A percentile compares a stretch with the other conserved stretches of the same genome.
Conservation (phyloP, 768 basidiomycete species). For the Termitomyces sp. region DNA sequence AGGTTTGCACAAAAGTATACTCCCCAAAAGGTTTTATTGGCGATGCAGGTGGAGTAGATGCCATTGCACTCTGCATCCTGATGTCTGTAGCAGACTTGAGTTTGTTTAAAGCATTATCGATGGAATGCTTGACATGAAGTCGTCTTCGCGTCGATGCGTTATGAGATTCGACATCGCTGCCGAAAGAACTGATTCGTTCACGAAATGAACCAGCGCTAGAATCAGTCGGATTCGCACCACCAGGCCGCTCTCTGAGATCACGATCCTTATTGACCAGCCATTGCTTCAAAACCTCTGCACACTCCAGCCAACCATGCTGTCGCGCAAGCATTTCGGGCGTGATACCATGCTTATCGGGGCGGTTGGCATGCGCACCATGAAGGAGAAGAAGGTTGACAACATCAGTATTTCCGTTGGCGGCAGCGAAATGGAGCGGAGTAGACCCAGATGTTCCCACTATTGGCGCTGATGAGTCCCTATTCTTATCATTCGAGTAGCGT, state of each 20-base stretch:
- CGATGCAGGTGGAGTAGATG: constrained; percentile 36
- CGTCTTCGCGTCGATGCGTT: constrained; percentile 34
- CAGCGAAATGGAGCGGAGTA: constrained; percentile 95
- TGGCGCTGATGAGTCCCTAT: constrained; percentile 57
- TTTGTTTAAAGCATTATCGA: constrained; percentile 65
- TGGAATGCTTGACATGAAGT: constrained; percentile 70
- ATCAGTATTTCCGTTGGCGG: constrained; percentile 84
- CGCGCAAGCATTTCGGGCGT: constrained; percentile 82
- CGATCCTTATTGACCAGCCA: constrained; percentile 61
- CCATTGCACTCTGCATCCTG: constrained; percentile 15
- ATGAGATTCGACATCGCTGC: constrained; percentile 21
- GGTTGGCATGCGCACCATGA: constrained; percentile 76
- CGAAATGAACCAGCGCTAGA: constrained; percentile 10
- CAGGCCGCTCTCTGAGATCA: constrained; percentile 49
- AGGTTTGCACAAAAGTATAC: constrained; percentile 34
- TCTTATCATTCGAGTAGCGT: constrained; percentile 67
- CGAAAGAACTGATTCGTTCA: constrained; percentile 15
- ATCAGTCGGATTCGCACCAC: constrained; percentile 22
- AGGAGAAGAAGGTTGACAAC: constrained; percentile 78
- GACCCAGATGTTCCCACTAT: constrained; percentile 83
- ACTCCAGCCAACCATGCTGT: constrained; percentile 74
- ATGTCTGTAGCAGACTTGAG: constrained; percentile 26
- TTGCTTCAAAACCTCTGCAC: constrained; percentile 65
- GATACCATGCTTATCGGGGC: constrained; percentile 86
- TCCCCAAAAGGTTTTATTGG: constrained; percentile 37